phyloP scores from a whole-genome alignment of 768 basidiomycete species.

The Multifurca ochricompacta region DNA sequence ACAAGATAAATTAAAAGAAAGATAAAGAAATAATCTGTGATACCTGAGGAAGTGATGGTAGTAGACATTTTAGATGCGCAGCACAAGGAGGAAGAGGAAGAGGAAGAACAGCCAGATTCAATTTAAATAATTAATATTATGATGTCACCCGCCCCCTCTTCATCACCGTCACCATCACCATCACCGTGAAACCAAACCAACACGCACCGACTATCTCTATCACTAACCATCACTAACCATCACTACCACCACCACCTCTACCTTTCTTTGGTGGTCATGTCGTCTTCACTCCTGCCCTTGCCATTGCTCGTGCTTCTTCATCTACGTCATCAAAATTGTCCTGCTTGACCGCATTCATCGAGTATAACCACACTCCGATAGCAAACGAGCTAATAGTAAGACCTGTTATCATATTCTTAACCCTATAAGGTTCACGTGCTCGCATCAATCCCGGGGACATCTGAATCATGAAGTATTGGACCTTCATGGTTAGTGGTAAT shows the following conservation, averaged over 20 bases:
- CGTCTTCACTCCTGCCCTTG: constrained; percentile 9
- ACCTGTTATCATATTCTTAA: constrained; percentile 77
- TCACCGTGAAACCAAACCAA: no score
- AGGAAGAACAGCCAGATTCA: no score
- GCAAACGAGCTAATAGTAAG: constrained; percentile 63
- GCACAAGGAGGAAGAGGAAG: no score
- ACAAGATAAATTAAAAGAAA: background rate
- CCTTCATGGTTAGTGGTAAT: no score
- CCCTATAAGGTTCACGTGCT: constrained; percentile 76
- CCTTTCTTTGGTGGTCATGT: no score
- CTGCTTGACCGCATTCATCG: constrained; percentile 52
- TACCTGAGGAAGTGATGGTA: background rate
- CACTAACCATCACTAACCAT: no score
- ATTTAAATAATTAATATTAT: no score
- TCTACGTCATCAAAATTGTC: constrained; percentile 28
- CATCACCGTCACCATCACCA: constrained; percentile 43
- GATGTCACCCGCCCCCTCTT: constrained; percentile 23
- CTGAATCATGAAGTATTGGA: no score
- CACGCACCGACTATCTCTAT: no score
- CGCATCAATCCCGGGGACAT: constrained; percentile 82
- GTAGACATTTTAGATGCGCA: constrained; percentile 5
- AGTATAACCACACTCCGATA: constrained; percentile 82
- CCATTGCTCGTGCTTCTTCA: constrained; percentile 48
- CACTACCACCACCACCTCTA: no score
- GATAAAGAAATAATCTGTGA: background rate